A percentile compares a stretch with the other conserved stretches of the same genome.
Conservation (phyloP, 768 basidiomycete species). For the Royoungia palumana region DNA sequence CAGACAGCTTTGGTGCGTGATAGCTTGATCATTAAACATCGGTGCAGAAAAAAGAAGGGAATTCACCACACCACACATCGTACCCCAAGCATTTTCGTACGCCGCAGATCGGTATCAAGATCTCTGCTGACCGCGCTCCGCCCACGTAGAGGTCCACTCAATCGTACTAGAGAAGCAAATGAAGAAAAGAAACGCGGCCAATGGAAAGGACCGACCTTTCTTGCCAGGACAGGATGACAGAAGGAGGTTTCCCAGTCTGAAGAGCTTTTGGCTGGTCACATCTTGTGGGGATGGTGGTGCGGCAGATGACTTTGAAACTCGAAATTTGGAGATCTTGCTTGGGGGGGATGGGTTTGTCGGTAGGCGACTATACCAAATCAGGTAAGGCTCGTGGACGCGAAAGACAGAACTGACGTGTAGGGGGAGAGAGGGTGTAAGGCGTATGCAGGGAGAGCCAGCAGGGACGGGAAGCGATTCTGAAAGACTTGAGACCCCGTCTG, state of each 20-base stretch:
- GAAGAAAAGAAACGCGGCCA: neutral
- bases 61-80: conserved; percentile 77
- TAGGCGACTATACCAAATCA: conserved; percentile 13
- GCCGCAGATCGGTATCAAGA: conserved; percentile 66
- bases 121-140: conserved; percentile 82
- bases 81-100: conserved; percentile 72
- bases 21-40: neutral
- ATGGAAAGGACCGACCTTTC: conserved; percentile 53
- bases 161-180: conserved; percentile 48
- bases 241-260: conserved; percentile 76
- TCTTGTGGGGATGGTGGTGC: conserved; percentile 5
- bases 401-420: conserved; percentile 12
- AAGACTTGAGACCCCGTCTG: conserved; percentile 2
- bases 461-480: conserved; percentile 7
- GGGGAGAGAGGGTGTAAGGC: conserved; percentile 15
- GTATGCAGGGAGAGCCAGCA: conserved; percentile 11
- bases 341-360: conserved; percentile 17
- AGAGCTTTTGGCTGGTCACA: conserved; percentile 16
- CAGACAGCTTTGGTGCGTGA: conserved; percentile 55
- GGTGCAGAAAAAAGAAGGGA: neutral
- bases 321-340: conserved; percentile 13
- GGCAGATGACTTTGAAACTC: conserved; percentile 6
- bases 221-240: conserved; percentile 95
- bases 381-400: neutral
- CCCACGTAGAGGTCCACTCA: conserved; percentile 73